Conservation (phyloP, 768 basidiomycete genomes). For the Leccinum subtestaceum region DNA sequence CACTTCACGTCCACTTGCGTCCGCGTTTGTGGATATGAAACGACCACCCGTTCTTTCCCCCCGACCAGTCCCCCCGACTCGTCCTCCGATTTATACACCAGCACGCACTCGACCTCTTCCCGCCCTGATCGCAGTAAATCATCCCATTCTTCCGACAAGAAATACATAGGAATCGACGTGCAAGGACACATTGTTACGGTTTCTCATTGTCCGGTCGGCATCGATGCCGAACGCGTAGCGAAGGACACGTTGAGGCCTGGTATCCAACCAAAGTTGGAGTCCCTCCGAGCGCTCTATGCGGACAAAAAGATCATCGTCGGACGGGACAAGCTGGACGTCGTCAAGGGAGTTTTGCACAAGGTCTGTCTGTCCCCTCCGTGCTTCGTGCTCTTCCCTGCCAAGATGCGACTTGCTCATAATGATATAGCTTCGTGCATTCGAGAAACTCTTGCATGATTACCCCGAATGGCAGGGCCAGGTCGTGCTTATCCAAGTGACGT, state of each 20-base stretch:
- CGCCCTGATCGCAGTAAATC: constrained; percentile 8
- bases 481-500: constrained; percentile 81
- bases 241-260: constrained; percentile 80
- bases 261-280: constrained; percentile 86
- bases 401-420: background rate
- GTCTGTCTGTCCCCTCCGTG: constrained; percentile 41
- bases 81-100: constrained; percentile 6
- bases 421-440: constrained; percentile 83
- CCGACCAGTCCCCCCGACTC: background rate
- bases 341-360: constrained; percentile 97
- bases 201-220: constrained; percentile 90
- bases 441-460: constrained; percentile 89
- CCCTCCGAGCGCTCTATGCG: constrained; percentile 79
- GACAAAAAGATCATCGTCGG: constrained; percentile 99
- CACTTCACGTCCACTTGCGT: constrained; percentile 95
- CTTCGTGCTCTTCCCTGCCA: background rate
- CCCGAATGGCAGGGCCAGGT: constrained; percentile 95
- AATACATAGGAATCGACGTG: constrained; percentile 63
- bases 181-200: constrained; percentile 82
- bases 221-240: constrained; percentile 88
- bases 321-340: constrained; percentile 96
- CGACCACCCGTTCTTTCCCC: constrained; percentile 36
- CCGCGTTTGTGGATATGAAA: constrained; percentile 94
- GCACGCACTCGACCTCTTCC: background rate
- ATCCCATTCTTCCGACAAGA: constrained; percentile 14